These are phyloP conservation scores for Nicotiana undulata DNA, from an alignment of 257 asterid genomes.

Conservation along the genomic window DNA sequence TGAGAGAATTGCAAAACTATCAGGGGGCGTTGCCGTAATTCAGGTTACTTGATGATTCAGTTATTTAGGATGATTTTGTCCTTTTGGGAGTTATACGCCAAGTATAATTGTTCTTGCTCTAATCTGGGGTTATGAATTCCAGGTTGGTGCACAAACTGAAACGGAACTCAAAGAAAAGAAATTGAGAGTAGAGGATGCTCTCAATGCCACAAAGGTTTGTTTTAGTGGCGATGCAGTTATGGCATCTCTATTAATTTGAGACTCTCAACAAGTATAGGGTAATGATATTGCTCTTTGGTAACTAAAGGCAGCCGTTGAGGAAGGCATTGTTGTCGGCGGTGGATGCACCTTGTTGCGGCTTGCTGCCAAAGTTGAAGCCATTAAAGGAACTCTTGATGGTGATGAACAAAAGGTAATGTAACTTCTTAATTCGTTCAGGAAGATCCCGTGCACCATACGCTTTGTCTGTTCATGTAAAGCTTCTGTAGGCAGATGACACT, in stretches of 20 bases:
- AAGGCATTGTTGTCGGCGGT: conserved; percentile 98
- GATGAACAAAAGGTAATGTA: conserved; percentile 73
- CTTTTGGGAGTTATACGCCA: not conserved
- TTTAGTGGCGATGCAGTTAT: not conserved
- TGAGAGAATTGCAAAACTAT: conserved; percentile 90
- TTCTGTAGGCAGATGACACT: not conserved
- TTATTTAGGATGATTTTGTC: not conserved
- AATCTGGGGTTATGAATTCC: conserved; percentile 10
- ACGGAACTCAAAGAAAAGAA: conserved; percentile 96
- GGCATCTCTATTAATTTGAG: not conserved
- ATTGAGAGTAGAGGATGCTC: conserved; percentile 98
- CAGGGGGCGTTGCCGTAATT: conserved; percentile 96
- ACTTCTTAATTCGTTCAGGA: not conserved
- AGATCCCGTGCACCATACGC: not conserved
- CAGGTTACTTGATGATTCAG: conserved; percentile 45
- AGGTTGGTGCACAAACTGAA: conserved; percentile 99
- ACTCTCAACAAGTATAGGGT: not conserved
- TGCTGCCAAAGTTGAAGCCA: conserved; percentile 80
- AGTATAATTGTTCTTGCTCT: not conserved
- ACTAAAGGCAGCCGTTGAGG: conserved; percentile 97
- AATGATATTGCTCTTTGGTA: conserved; percentile 2
- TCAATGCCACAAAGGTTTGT: conserved; percentile 84
- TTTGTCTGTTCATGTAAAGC: not conserved
- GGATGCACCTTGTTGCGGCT: conserved; percentile 91
- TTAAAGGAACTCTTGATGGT: conserved; percentile 72